Percentiles rank a stretch among this genome's conserved stretches.
These are phyloP conservation scores for Butyriboletus loyo DNA, from an alignment of 768 basidiomycete genomes.

Conservation along the genomic window DNA sequence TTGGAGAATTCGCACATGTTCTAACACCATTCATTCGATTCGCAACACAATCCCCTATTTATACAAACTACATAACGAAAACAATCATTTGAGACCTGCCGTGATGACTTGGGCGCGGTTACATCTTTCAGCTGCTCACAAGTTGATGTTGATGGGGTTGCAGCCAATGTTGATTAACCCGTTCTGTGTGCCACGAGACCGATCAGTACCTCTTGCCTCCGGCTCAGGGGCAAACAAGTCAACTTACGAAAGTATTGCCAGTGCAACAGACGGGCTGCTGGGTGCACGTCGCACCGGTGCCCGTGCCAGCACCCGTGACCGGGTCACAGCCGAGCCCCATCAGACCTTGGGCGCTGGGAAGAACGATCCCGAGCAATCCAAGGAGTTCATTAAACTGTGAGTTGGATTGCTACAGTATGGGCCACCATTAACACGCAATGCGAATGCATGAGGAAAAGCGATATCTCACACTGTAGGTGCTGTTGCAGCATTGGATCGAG, in stretches of 20 bases:
- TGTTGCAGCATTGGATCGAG: conserved; percentile 7
- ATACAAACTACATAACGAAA: no score
- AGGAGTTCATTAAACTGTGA: background rate
- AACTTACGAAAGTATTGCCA: conserved; percentile 11
- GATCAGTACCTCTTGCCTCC: background rate
- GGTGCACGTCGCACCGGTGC: conserved; percentile 1
- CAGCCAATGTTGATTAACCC: conserved; percentile 17
- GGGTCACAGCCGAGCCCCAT: conserved; percentile 4
- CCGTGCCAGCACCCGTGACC: background rate
- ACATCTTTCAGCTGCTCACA: background rate
- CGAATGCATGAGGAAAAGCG: no score
- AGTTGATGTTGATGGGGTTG: conserved; percentile 4
- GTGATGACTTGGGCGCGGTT: no score
- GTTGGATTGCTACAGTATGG: background rate
- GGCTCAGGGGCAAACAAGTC: no score
- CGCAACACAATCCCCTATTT: no score
- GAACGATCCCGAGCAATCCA: background rate
- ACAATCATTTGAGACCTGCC: no score
- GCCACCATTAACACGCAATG: background rate
- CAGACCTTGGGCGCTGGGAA: background rate
- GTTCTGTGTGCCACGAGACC: background rate
- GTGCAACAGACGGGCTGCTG: conserved; percentile 20
- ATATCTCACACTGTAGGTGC: background rate
- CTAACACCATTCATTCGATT: no score
- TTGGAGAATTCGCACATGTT: no score